These are phyloP conservation scores for Camellia granthamiana DNA, from an alignment of 148 eudicot species.

Conservation along the genomic window DNA sequence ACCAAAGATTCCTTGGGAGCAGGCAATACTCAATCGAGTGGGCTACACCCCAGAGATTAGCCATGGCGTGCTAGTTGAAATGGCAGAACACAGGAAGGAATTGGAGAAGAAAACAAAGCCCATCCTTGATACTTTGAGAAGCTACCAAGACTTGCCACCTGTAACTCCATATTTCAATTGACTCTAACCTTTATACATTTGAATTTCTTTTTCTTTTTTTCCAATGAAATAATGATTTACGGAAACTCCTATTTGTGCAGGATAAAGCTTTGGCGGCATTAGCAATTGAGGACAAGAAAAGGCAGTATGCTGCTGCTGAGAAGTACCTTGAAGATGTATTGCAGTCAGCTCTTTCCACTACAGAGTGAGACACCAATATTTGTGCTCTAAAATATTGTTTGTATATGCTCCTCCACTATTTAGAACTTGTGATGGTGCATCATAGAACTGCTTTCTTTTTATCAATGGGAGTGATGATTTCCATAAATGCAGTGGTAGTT, in stretches of 20 bases:
- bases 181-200: neutral
- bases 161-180: slow-evolving; percentile 31
- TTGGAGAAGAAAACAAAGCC: slow-evolving; percentile 91
- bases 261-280: slow-evolving; percentile 92
- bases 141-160: slow-evolving; percentile 97
- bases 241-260: slow-evolving; percentile 30
- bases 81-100: slow-evolving; percentile 92
- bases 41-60: slow-evolving; percentile 91
- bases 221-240: neutral
- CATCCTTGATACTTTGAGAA: slow-evolving; percentile 85
- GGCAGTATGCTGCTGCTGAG: slow-evolving; percentile 89
- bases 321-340: slow-evolving; percentile 90
- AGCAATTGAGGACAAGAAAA: slow-evolving; percentile 93
- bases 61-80: slow-evolving; percentile 84
- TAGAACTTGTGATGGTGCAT: neutral
- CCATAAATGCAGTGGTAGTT: neutral
- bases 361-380: slow-evolving; percentile 24
- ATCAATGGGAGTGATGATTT: neutral
- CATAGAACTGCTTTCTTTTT: neutral
- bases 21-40: slow-evolving; percentile 85
- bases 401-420: neutral
- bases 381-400: neutral
- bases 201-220: neutral
- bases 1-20: slow-evolving; percentile 14
- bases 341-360: slow-evolving; percentile 75